These are phyloP conservation scores for Hypoxylon sp. DNA, from an alignment of 2,329 filamentous ascomycete species.

Conservation along the genomic window DNA sequence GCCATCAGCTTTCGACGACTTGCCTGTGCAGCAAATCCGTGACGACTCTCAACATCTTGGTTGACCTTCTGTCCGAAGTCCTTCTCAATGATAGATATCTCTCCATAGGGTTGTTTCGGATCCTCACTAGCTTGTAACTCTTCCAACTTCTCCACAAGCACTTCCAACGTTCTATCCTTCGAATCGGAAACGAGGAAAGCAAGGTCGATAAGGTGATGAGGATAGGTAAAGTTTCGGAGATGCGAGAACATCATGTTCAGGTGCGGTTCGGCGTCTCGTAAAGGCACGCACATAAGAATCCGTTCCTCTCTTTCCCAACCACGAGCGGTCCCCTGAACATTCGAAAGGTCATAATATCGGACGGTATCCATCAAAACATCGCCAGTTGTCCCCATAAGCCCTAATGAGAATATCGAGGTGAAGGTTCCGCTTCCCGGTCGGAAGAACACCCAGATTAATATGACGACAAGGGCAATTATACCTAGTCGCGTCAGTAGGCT, in stretches of 20 bases:
- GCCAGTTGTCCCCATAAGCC: slow-evolving; percentile 75
- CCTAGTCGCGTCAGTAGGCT: slow-evolving; percentile 79
- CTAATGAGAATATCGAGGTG: slow-evolving; percentile 76
- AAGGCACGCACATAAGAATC: slow-evolving; percentile 92
- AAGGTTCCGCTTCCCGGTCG: slow-evolving; percentile 76
- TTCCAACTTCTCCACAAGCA: slow-evolving; percentile 82
- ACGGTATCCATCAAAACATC: slow-evolving; percentile 92
- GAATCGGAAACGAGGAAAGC: slow-evolving; percentile 98
- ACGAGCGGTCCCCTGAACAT: slow-evolving; percentile 89
- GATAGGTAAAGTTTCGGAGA: slow-evolving; percentile 95
- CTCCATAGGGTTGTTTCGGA: slow-evolving; percentile 86
- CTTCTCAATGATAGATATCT: slow-evolving; percentile 98
- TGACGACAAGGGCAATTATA: slow-evolving; percentile 69
- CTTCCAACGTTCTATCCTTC: slow-evolving; percentile 87
- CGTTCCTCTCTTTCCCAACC: slow-evolving; percentile 98
- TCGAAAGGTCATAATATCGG: slow-evolving; percentile 94
- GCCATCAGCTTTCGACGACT: slow-evolving; percentile 97
- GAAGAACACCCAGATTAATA: slow-evolving; percentile 81
- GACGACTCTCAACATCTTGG: slow-evolving; percentile 96
- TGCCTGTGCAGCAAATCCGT: slow-evolving; percentile 97
- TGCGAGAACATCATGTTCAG: slow-evolving; percentile 99
- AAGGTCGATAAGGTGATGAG: slow-evolving; percentile 94
- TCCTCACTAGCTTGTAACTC: slow-evolving; percentile 85
- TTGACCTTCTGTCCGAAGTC: slow-evolving; percentile 98
- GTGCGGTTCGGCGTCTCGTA: slow-evolving; percentile 93